Evolutionary conservation across 2,329 filamentous ascomycete genomes (phyloP), one percentile per base, ranked within the genome.

Genomic region (Fusarium coffeatum): DNA sequence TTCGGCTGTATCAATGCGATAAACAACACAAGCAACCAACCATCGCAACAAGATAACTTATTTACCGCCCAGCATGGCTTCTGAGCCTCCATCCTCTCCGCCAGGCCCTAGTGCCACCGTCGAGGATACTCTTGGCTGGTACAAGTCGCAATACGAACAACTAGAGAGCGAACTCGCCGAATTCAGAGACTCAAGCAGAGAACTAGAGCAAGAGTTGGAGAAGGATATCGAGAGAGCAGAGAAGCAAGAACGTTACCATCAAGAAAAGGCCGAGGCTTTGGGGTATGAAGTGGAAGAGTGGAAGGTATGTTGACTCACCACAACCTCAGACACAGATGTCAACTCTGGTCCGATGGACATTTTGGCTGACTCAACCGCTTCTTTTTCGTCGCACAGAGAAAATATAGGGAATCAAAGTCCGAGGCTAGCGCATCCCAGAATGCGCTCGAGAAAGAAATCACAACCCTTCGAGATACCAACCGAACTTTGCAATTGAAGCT

Each of bases 201-300:
- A 98, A 80, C 87, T 99, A 30, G 96, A 99, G 81, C 89, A 92
- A 49, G 96, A 98, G 81, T 85, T 99, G 55, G 96, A 99, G 81
- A 97, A 94, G 84, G 96, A 99, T 79, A 91, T 99, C 60, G 95
- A 98, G 76, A 92, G 93, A 46, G 94, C 94, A 46, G 96, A 99
- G 85, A 97, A 97, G 84, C 89, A 94, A 75, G 95, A 98, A 83
- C 88, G 94, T 69, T 85, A 90, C 70, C 82, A 98, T 74, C 91
- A 94, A 79, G 92, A 97, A 80, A 97, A 95, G 83, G 92, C 93
- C 1, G 95, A 98, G 80, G 87, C 86, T 40, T 81, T 97, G 68
- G 89, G 87, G 51, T 99, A 93, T 77, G 94, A 98, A 80, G 94
- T 96, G 1, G 94, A 98, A 62, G 96, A 99, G 82, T 99, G 96